Conservation (phyloP, 2,329 filamentous ascomycete genomes). For the Bipolaris gigantea region DNA sequence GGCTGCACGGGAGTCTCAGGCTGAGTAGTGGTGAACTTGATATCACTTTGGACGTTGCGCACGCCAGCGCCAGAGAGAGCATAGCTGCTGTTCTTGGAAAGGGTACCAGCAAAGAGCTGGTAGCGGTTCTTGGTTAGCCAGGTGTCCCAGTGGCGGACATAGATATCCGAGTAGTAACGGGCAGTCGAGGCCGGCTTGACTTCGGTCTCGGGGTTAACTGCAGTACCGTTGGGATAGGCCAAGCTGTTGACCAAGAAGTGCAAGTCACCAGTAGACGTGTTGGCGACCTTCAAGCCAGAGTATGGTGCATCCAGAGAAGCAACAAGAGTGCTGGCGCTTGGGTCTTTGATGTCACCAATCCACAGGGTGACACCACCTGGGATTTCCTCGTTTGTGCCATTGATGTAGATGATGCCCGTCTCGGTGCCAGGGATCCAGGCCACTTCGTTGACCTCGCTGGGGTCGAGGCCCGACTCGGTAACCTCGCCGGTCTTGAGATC, state of each 20-base stretch:
- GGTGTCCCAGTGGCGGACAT: slow-evolving; percentile 79
- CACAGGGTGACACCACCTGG: slow-evolving; percentile 43
- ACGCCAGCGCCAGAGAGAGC: slow-evolving; percentile 40
- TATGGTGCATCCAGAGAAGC: slow-evolving; percentile 52
- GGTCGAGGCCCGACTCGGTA: slow-evolving; percentile 35
- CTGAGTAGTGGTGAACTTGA: slow-evolving; percentile 56
- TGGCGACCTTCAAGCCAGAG: slow-evolving; percentile 53
- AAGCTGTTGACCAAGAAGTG: slow-evolving; percentile 59
- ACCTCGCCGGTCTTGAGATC: slow-evolving; percentile 40
- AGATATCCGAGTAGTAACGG: slow-evolving; percentile 72
- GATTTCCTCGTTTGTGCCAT: slow-evolving; percentile 62
- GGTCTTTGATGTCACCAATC: slow-evolving; percentile 38
- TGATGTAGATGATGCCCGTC: slow-evolving; percentile 64
- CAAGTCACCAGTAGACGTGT: slow-evolving; percentile 44
- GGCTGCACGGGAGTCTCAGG: slow-evolving; percentile 72
- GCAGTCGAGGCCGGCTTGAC: slow-evolving; percentile 63
- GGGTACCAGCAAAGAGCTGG: slow-evolving; percentile 71
- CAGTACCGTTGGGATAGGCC: slow-evolving; percentile 68
- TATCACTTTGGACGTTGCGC: slow-evolving; percentile 62
- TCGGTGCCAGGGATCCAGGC: slow-evolving; percentile 41
- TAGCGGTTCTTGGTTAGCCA: slow-evolving; percentile 71
- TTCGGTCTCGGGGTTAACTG: slow-evolving; percentile 67
- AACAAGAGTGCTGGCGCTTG: slow-evolving; percentile 36
- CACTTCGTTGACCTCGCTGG: slow-evolving; percentile 39
- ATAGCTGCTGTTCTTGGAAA: slow-evolving; percentile 47